A percentile compares a stretch with the other conserved stretches of the same genome.
These are phyloP conservation scores for Pezicula carpinea DNA, from an alignment of 2,329 filamentous ascomycete genomes.

Conservation along the genomic window DNA sequence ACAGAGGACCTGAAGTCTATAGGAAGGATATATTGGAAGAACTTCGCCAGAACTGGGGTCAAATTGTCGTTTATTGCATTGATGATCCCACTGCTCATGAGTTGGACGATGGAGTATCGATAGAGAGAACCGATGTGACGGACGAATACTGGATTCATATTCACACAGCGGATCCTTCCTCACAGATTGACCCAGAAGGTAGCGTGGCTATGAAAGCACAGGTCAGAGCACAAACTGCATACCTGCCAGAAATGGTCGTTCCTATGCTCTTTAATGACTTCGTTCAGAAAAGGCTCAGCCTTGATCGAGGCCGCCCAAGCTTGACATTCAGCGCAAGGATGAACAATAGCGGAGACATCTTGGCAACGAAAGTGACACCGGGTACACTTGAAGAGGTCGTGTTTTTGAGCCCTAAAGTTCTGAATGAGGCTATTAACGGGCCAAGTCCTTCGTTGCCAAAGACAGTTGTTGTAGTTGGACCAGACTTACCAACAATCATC, in stretches of 20 bases:
- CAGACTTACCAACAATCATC: conserved; percentile 2
- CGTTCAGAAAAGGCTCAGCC: conserved; percentile 48
- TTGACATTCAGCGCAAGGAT: conserved; percentile 61
- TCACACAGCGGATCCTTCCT: conserved; percentile 75
- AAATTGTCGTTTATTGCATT: conserved; percentile 66
- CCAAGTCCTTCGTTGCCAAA: not conserved
- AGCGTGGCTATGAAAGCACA: conserved; percentile 56
- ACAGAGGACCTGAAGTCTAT: conserved; percentile 30
- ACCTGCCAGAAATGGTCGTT: conserved; percentile 52
- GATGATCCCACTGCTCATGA: conserved; percentile 62
- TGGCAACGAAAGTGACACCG: conserved; percentile 51
- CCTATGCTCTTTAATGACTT: conserved; percentile 53
- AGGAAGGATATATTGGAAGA: conserved; percentile 41
- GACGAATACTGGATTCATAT: conserved; percentile 70
- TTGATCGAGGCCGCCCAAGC: conserved; percentile 45
- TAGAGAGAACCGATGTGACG: conserved; percentile 51
- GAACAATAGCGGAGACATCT: conserved; percentile 45
- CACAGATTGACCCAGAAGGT: conserved; percentile 57
- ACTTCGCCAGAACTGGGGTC: conserved; percentile 54
- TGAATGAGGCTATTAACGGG: conserved; percentile 31
- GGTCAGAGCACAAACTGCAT: conserved; percentile 54
- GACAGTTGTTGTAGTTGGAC: conserved; percentile 10
- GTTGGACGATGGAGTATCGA: conserved; percentile 75
- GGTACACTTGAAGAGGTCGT: conserved; percentile 50
- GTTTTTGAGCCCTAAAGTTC: conserved; percentile 49